Conservation (phyloP, 768 basidiomycete genomes). For the Psilocybe cyanescens region DNA sequence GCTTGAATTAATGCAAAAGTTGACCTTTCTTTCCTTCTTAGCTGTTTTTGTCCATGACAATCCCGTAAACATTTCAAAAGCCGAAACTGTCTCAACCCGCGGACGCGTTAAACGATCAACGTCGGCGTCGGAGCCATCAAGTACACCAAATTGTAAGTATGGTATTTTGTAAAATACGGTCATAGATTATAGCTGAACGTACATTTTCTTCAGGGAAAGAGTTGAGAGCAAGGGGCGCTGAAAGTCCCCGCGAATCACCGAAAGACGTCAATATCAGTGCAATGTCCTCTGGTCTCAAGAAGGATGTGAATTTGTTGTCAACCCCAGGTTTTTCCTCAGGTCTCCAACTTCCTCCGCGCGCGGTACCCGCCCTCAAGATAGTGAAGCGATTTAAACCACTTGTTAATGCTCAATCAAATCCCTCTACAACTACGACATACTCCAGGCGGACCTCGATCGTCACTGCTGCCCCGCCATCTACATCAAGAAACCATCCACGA, state of each 20-base stretch:
- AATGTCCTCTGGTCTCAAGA: not conserved
- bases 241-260: not conserved
- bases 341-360: conserved; percentile 32
- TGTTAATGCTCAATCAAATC: conserved; percentile 4
- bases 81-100: not conserved
- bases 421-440: conserved; percentile 6
- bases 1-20: too few relatives aligned
- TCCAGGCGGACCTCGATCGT: conserved; percentile 17
- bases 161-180: not conserved
- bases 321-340: conserved; percentile 21
- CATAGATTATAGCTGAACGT: not conserved
- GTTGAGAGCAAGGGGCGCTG: not conserved
- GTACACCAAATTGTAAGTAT: conserved; percentile 6
- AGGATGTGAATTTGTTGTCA: conserved; percentile 12
- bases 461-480: conserved; percentile 6
- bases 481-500: conserved; percentile 1
- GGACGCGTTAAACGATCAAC: not conserved
- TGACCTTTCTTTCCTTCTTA: not conserved
- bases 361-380: conserved; percentile 50
- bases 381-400: conserved; percentile 40
- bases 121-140: conserved; percentile 2
- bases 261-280: not conserved
- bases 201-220: not conserved
- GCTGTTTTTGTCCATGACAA: not conserved
- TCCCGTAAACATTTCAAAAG: not conserved